Base-by-base conservation (phyloP, 169 alveolate genomes). In the Cryptosporidium parvum region DNA sequence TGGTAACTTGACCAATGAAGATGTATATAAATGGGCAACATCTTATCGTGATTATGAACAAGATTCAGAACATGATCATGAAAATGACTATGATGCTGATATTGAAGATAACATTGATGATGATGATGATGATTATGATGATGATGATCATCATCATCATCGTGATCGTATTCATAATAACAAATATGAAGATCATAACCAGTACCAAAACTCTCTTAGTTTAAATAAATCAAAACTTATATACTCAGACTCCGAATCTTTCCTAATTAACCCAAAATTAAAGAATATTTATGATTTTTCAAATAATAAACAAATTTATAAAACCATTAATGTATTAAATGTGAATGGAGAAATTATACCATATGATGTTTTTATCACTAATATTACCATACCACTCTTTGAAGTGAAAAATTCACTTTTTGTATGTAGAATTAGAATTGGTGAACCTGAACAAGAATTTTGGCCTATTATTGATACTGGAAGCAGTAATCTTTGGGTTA, bases 401-500 rank as follows among this genome's bases (percentile, higher is more conserved):
- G 89, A 80, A 65, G 44, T 59, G 3, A 80, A 65, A 23, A 80
- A 80, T 44, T 80, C 89, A 1, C 68, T 80, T 0, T 80, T 80
- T 80, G 75, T 80, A 16, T 59, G 89, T 44, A 59, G 45, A 26
- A 80, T 80, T 39, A 8, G 51, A 68, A 91, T 94, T 6, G 97
- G 97, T 12, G 91, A 93, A 0, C 97, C 97, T 14, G 94, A 94
- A 29, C 96, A 94, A 67, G 86, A 69, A 26, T 48, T 94, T 14
- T 94, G 94, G 92, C 97, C 97, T 26, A 94, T 94, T 4, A 93
- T 94, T 29, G 97, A 94, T 75, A 94, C 97, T 1, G 97, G 97
- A 14, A 94, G 97, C 85, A 94, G 95, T 69, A 94, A 94, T 69
- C 56, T 94, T 29, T 94, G 97, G 97, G 93, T 94, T 0, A 95